Base-by-base conservation (phyloP, 768 basidiomycete species). In the Crepidotus variabilis region DNA sequence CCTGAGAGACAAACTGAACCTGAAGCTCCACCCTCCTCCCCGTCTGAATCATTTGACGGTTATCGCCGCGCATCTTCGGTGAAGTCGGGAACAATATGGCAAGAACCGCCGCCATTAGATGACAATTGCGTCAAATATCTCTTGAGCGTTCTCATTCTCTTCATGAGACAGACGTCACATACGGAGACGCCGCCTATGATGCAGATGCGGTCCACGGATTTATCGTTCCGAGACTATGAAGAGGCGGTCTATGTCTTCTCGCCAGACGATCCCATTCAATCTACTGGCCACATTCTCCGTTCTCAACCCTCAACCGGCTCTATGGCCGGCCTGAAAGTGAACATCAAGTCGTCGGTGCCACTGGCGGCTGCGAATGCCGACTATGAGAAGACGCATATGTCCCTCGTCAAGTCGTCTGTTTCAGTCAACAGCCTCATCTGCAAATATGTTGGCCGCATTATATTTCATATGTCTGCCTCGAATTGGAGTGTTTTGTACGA, bases 381-480 rank as follows among this genome's bases (percentile, higher is more conserved):
- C 57, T 87, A 87, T 60, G 85, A 88, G 68, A 81, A 74, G 63
- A 88, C 87, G 1, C 81, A 84, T 47, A 78, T 82, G 70, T 81
- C 83, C 14, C 74, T 86, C 16, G 72, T 84, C 34, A 80, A 78
- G 55, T 84, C 83, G 0, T 65, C 79, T 0, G 67, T 76, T 52
- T 75, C 84, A 6, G 75, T 91, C 51, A 85, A 82, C 59, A 73
- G 75, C 20, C 74, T 88, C 22, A 85, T 92, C 57, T 79, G 82
- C 52, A 85, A 86, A 65, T 90, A 81, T 62, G 81, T 88, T 20
- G 88, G 90, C 10, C 83, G 87, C 50, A 85, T 95, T 59, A 81
- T 96, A 23, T 94, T 89, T 65, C 87, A 88, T 65, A 79, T 98
- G 16, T 94, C 94, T 1, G 87, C 90, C 0, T 88, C 88, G 11